These are phyloP conservation scores for Plasmodium malariae DNA, from an alignment of 169 alveolate genomes.

Conservation along the genomic window DNA sequence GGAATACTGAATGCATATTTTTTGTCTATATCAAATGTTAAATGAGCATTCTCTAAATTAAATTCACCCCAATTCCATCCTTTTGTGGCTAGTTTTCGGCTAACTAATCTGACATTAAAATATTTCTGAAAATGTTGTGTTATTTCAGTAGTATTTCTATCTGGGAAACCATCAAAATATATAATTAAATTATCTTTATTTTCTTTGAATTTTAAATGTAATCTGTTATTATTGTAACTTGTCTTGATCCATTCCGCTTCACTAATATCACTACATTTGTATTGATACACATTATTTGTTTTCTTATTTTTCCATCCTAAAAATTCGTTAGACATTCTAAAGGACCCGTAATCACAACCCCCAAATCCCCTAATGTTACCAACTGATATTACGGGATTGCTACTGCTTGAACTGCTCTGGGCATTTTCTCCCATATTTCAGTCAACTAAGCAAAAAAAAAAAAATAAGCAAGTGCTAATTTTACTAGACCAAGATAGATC, in stretches of 20 bases:
- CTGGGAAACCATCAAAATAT: constrained; percentile 74
- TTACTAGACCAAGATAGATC: too few relatives aligned
- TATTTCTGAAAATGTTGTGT: constrained; percentile 89
- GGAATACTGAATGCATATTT: constrained; percentile 86
- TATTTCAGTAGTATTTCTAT: constrained; percentile 81
- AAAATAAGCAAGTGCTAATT: too few relatives aligned
- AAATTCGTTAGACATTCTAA: constrained; percentile 91
- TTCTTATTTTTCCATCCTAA: constrained; percentile 93
- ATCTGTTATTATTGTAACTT: constrained; percentile 79
- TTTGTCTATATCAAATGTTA: constrained; percentile 84
- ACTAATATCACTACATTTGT: constrained; percentile 87
- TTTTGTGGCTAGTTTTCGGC: constrained; percentile 82
- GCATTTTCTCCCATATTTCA: constrained; percentile 48
- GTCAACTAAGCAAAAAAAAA: too few relatives aligned
- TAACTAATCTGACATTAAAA: constrained; percentile 81
- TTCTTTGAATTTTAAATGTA: constrained; percentile 61
- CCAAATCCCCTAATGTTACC: constrained; percentile 69
- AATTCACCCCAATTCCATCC: constrained; percentile 95
- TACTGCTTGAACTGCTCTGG: background rate
- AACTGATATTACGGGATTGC: constrained; percentile 54
- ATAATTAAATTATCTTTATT: constrained; percentile 44
- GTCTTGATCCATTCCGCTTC: constrained; percentile 87
- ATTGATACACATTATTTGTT: constrained; percentile 92
- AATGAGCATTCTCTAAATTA: constrained; percentile 84
- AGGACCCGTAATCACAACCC: constrained; percentile 86